These are phyloP conservation scores for Saturnispora saitoi DNA, from an alignment of 805 yeast species.

Conservation along the genomic window DNA sequence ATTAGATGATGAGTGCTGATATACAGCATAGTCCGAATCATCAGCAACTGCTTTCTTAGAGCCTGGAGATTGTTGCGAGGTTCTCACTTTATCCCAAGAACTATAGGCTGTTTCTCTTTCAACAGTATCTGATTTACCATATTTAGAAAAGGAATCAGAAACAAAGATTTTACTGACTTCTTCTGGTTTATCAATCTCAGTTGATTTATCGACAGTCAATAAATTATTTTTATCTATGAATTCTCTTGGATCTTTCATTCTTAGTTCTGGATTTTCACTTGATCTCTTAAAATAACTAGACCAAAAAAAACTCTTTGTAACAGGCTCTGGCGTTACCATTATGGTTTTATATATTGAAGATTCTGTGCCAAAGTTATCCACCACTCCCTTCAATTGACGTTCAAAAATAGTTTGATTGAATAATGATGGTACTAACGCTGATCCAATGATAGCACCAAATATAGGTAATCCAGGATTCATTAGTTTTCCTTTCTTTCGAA, in stretches of 20 bases:
- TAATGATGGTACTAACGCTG: constrained; percentile 28
- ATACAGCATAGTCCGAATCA: neutral
- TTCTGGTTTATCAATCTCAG: neutral
- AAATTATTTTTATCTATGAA: constrained; percentile 6
- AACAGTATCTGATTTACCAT: constrained; percentile 8
- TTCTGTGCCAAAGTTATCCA: constrained; percentile 19
- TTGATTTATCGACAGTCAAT: neutral
- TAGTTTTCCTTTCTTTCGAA: constrained; percentile 28
- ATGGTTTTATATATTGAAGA: constrained; percentile 18
- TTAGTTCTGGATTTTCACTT: constrained; percentile 40
- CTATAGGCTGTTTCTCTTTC: constrained; percentile 9
- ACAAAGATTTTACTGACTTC: neutral
- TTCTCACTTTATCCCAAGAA: constrained; percentile 23
- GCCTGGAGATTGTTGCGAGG: neutral
- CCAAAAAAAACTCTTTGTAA: constrained; percentile 30
- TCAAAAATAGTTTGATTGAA: constrained; percentile 25
- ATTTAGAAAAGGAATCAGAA: constrained; percentile 4
- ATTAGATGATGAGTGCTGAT: neutral
- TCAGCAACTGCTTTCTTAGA: neutral
- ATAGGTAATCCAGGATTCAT: constrained; percentile 35
- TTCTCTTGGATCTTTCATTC: constrained; percentile 48
- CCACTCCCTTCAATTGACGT: constrained; percentile 26
- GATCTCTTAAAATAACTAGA: constrained; percentile 45
- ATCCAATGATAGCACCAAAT: constrained; percentile 34
- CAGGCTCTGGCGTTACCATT: constrained; percentile 22